Conservation (phyloP, 2,329 filamentous ascomycete species). For the Nemania sp. region DNA sequence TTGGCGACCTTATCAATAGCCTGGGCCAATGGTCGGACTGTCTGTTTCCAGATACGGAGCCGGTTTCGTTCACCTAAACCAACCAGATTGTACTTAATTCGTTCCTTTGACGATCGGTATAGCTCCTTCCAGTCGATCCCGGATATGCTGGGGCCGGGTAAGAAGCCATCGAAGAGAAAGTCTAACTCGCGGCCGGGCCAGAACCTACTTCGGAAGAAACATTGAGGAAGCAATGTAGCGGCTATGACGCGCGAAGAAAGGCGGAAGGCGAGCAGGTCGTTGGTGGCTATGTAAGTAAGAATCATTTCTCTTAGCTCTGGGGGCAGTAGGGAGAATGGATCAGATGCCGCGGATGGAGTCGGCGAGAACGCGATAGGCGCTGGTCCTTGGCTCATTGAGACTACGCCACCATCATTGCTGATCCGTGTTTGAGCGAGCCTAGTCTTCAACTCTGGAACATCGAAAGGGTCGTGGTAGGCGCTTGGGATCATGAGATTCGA, state of each 20-base stretch:
- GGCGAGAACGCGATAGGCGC: not conserved
- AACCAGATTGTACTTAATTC: conserved; percentile 25
- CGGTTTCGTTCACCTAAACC: conserved; percentile 34
- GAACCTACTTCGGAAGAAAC: conserved; percentile 36
- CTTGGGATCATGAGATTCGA: conserved; percentile 33
- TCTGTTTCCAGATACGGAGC: conserved; percentile 34
- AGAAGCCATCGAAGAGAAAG: conserved; percentile 33
- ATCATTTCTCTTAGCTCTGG: conserved; percentile 32
- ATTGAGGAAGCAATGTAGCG: conserved; percentile 26
- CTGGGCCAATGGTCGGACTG: conserved; percentile 26
- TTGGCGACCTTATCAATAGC: conserved; percentile 27
- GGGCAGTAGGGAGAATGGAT: conserved; percentile 32
- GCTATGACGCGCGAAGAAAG: conserved; percentile 34
- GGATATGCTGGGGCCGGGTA: conserved; percentile 21
- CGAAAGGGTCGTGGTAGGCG: conserved; percentile 32
- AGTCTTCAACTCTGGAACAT: conserved; percentile 31
- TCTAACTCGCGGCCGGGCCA: conserved; percentile 33
- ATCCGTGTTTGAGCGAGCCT: conserved; percentile 23
- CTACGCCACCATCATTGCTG: not conserved
- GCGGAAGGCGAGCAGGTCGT: conserved; percentile 27
- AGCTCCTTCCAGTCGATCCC: conserved; percentile 32
- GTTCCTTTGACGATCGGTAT: conserved; percentile 26
- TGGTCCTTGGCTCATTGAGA: not conserved
- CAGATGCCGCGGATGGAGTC: not conserved
- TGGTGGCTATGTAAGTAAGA: conserved; percentile 29